A percentile compares a stretch with the other conserved stretches of the same genome.
These are phyloP conservation scores for Didymella pomorum DNA, from an alignment of 2,329 filamentous ascomycete species.

Conservation along the genomic window DNA sequence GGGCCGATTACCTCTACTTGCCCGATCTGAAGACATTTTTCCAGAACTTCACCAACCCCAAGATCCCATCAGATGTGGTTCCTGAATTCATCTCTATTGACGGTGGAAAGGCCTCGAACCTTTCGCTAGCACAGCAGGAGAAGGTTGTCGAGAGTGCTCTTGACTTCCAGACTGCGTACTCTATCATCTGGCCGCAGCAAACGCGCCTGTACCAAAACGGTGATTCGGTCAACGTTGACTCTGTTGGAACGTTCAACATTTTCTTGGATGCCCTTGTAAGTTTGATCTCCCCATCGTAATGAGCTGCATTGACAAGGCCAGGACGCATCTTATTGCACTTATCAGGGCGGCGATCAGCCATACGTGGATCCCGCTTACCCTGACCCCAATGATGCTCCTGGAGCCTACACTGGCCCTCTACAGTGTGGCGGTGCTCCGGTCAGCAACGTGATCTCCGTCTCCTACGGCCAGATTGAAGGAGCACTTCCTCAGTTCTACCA, in stretches of 20 bases:
- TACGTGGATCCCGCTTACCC: conserved; percentile 27
- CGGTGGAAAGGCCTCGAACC: conserved; percentile 54
- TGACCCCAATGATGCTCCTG: conserved; percentile 25
- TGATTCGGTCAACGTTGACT: conserved; percentile 26
- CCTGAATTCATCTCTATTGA: conserved; percentile 43
- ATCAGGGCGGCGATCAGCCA: conserved; percentile 28
- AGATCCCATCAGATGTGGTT: conserved; percentile 23
- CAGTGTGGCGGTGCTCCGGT: conserved; percentile 54
- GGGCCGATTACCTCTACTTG: conserved; percentile 54
- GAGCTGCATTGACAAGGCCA: conserved; percentile 1
- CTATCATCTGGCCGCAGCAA: conserved; percentile 32
- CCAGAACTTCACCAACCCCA: conserved; percentile 39
- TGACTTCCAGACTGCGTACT: conserved; percentile 30
- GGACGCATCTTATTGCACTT: conserved; percentile 30
- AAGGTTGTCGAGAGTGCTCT: conserved; percentile 30
- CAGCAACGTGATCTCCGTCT: conserved; percentile 62
- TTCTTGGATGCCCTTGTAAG: conserved; percentile 28
- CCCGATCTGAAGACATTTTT: conserved; percentile 58
- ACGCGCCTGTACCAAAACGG: conserved; percentile 27
- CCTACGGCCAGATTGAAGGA: conserved; percentile 63
- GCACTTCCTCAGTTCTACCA: conserved; percentile 60
- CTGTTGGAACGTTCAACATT: conserved; percentile 28
- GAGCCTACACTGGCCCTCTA: conserved; percentile 36
- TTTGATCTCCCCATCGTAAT: not conserved
- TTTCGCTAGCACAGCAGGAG: conserved; percentile 47